Percentiles rank a stretch among this genome's conserved stretches.
phyloP scores from a whole-genome alignment of 2,329 filamentous ascomycete genomes.

The Triangularia setosa region DNA sequence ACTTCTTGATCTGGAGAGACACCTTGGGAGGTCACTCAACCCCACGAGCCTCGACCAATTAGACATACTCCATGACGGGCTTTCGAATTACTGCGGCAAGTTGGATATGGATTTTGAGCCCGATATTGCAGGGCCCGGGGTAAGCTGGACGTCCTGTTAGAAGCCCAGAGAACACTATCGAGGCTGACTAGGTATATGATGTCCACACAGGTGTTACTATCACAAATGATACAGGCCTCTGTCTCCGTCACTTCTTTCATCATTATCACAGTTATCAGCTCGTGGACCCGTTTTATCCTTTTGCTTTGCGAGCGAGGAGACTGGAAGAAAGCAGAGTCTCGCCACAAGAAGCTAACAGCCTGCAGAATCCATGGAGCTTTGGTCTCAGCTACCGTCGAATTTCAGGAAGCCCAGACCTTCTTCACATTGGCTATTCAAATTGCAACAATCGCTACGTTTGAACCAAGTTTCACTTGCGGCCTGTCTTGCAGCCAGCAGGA shows the following conservation, averaged over 20 bases:
- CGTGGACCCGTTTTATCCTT: neutral
- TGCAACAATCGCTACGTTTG: neutral
- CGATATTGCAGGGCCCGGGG: slow-evolving; percentile 2
- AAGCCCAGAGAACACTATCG: neutral
- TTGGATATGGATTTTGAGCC: neutral
- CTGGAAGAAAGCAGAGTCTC: neutral
- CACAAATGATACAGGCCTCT: neutral
- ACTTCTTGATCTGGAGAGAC: neutral
- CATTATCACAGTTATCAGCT: neutral
- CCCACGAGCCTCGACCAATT: neutral
- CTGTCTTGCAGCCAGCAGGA: neutral
- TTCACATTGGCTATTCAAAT: slow-evolving; percentile 5
- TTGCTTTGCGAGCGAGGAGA: neutral
- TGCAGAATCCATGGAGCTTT: neutral
- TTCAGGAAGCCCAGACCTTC: slow-evolving; percentile 5
- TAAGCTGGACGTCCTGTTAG: neutral
- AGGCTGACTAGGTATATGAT: neutral
- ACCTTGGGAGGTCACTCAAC: neutral
- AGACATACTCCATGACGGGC: neutral
- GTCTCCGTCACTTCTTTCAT: neutral
- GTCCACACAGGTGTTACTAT: neutral
- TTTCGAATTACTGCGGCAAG: neutral
- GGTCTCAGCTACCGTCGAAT: neutral
- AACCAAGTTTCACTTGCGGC: neutral
- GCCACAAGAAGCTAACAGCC: neutral